Conservation (phyloP, 139 green algal genomes). For the Eudorina sp. region DNA sequence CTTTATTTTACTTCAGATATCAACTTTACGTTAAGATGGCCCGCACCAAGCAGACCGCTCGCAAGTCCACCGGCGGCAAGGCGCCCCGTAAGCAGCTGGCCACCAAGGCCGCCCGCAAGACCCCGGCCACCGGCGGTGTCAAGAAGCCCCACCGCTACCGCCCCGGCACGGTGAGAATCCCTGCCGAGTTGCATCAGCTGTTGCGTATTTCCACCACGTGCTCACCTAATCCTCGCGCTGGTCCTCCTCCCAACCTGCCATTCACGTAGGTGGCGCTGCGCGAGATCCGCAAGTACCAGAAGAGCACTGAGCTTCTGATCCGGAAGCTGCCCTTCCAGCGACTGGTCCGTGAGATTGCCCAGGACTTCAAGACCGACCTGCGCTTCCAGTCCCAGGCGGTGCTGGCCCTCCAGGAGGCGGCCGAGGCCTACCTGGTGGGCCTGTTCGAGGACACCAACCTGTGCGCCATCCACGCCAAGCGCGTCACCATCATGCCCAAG, state of each 20-base stretch:
- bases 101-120: constrained; percentile 94
- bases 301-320: constrained; percentile 95
- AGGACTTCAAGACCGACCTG: constrained; percentile 98
- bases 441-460: constrained; percentile 94
- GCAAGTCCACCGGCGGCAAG: constrained; percentile 96
- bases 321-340: constrained; percentile 97
- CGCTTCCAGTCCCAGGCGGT: constrained; percentile 93
- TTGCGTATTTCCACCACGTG: too few relatives aligned
- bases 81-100: constrained; percentile 94
- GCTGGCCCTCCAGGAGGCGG: constrained; percentile 93
- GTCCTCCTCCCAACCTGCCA: too few relatives aligned
- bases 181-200: too few relatives aligned
- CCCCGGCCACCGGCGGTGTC: constrained; percentile 89
- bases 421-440: too few relatives aligned
- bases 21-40: too few relatives aligned
- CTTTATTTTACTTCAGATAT: too few relatives aligned
- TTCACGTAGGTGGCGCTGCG: neutral
- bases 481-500: constrained; percentile 79
- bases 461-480: constrained; percentile 97
- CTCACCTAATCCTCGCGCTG: too few relatives aligned
- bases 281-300: constrained; percentile 91
- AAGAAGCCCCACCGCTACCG: constrained; percentile 95
- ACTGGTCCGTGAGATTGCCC: constrained; percentile 96
- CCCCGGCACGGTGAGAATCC: constrained; percentile 92
- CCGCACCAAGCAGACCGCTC: constrained; percentile 98